phyloP scores from a whole-genome alignment of 768 basidiomycete genomes.

The Lentinus tigrinus region DNA sequence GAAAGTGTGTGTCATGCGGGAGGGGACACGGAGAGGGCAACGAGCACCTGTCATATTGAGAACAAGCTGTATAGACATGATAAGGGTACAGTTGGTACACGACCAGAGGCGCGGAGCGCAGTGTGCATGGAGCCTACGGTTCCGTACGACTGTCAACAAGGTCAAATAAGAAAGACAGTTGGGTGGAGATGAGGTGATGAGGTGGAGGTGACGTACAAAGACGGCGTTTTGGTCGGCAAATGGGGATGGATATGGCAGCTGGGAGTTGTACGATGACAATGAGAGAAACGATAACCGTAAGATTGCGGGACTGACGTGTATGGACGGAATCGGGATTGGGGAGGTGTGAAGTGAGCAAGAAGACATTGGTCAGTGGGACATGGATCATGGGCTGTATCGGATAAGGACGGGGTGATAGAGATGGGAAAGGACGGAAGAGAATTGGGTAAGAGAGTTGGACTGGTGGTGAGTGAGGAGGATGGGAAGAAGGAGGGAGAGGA shows the following conservation, averaged over 20 bases:
- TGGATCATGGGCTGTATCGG: constrained; percentile 8
- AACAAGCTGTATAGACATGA: not conserved
- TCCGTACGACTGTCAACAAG: too few relatives aligned
- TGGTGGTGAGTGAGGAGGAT: not conserved
- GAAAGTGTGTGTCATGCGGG: constrained; percentile 6
- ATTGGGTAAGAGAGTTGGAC: not conserved
- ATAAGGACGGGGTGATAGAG: constrained; percentile 14
- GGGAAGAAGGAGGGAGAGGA: not conserved
- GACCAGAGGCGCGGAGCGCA: not conserved
- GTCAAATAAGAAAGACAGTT: too few relatives aligned
- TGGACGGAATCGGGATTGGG: too few relatives aligned
- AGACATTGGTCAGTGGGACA: too few relatives aligned
- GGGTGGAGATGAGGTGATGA: too few relatives aligned
- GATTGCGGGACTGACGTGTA: too few relatives aligned
- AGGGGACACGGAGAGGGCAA: not conserved
- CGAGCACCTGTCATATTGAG: not conserved
- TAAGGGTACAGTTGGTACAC: not conserved
- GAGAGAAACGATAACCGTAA: too few relatives aligned
- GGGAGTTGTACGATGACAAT: too few relatives aligned
- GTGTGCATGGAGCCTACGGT: not conserved
- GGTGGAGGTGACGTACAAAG: too few relatives aligned
- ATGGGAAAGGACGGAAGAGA: constrained; percentile 6
- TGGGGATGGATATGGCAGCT: too few relatives aligned
- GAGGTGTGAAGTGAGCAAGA: too few relatives aligned
- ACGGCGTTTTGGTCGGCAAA: not conserved